phyloP scores from a whole-genome alignment of 2,329 filamentous ascomycete genomes.

The Hymenoscyphus scutula region DNA sequence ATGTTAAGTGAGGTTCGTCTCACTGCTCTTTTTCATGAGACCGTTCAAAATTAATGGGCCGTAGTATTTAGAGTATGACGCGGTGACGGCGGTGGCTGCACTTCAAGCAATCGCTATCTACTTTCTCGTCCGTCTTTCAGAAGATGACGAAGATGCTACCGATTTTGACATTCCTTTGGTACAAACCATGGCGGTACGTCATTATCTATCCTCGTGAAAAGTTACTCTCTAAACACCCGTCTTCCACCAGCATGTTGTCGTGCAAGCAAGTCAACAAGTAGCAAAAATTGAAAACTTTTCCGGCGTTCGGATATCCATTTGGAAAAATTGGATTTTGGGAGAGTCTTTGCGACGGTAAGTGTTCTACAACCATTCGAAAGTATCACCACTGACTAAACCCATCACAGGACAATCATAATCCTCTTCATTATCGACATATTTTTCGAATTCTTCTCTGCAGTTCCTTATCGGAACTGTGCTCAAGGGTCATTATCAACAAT shows the following conservation, averaged over 20 bases:
- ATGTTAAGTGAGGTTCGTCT: conserved; percentile 19
- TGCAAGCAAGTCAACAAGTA: not conserved
- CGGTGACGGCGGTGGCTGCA: conserved; percentile 19
- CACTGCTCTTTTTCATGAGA: too few species aligned
- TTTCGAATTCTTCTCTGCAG: too few species aligned
- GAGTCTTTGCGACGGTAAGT: too few species aligned
- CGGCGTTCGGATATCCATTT: too few species aligned
- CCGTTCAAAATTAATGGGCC: too few species aligned
- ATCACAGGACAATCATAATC: too few species aligned
- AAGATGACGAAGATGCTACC: conserved; percentile 18
- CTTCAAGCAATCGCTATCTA: conserved; percentile 24
- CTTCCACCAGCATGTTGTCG: not conserved
- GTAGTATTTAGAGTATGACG: conserved; percentile 15
- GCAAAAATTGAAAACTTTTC: too few species aligned
- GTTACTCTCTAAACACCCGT: not conserved
- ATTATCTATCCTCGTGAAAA: not conserved
- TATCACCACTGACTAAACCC: too few species aligned
- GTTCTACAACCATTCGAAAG: too few species aligned
- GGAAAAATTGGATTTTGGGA: too few species aligned
- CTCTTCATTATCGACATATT: too few species aligned
- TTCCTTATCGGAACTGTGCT: conserved; percentile 18
- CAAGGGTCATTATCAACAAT: conserved; percentile 9
- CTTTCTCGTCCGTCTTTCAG: conserved; percentile 21
- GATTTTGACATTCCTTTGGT: conserved; percentile 23
- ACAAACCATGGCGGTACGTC: conserved; percentile 20